Base-by-base conservation (phyloP, 2,329 filamentous ascomycete genomes). In the Neofusicoccum kwambonambiense region DNA sequence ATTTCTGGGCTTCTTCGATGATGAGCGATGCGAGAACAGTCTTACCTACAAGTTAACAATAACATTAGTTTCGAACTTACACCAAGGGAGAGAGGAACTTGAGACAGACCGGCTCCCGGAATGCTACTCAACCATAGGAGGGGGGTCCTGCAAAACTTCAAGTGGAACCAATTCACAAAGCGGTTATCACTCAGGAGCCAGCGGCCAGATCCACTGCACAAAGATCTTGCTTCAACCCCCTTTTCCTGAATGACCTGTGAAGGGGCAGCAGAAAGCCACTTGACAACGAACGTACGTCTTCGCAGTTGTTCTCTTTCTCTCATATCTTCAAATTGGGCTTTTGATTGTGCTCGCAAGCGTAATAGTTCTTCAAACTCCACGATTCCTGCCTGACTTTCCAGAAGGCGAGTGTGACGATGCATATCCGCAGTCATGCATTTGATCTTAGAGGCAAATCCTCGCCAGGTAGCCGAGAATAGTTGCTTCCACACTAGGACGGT, bases 21-120 rank as follows among this genome's bases (percentile, higher is more conserved):
- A 81, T 70, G 1, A 72, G 62, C 0, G 80, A 81, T 1, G 80
- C 73, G 27, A 82, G 71, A 9, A 81, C 68, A 0, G 79, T 78
- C 70, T 82, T 82, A 2, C 79, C 79, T 45, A 45, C 80, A 54
- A 9, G 27, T 45, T 19, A 27, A 31, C 27, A 31, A 31, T 31
- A 7, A 31, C 3, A 31, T 31, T 1, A 31, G 6, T 31, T 31
- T 31, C 27, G 27, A 6, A 31, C 7, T 9, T 42, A 6, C 7
- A 17, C 8, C 9, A 11, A 15, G 37, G 19, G n/a, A 52, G 35
- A 15, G 17, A 31, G 15, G 4, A 6, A 8, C 19, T 39, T 8
- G 34, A 39, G 19, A 56, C 70, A 67, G 69, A 78, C 78, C 78
- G 56, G 77, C 76, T 13, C 78, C 79, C 34, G 78, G 77, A 13